These are phyloP conservation scores for Pontederia crassipes DNA, from an alignment of 176 grass and related monocot species.

Conservation along the genomic window DNA sequence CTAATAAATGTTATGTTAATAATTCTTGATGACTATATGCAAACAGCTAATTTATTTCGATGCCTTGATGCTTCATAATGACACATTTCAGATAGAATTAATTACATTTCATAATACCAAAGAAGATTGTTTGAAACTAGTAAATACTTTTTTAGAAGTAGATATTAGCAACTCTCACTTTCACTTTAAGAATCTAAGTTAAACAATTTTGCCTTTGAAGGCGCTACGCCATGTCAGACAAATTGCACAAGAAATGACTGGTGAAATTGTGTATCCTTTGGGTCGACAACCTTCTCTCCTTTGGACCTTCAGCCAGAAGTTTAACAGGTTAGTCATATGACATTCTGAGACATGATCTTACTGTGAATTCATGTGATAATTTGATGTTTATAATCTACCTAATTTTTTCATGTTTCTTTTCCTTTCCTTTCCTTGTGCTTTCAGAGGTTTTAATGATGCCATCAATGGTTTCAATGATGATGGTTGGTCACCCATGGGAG, in stretches of 20 bases:
- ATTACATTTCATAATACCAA: too few species aligned
- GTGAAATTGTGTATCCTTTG: constrained; percentile 65
- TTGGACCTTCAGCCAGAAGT: constrained; percentile 80
- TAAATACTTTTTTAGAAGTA: neutral
- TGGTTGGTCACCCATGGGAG: constrained; percentile 78
- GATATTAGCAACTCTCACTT: neutral
- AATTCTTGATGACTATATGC: too few species aligned
- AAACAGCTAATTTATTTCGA: too few species aligned
- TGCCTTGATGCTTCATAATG: too few species aligned
- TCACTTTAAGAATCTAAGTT: constrained; percentile 1
- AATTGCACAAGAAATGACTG: constrained; percentile 91
- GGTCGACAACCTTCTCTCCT: constrained; percentile 86
- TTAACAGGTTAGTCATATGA: constrained; percentile 54
- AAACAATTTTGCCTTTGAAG: constrained; percentile 41
- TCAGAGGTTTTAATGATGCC: constrained; percentile 93
- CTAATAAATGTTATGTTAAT: too few species aligned
- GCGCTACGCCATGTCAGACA: constrained; percentile 85
- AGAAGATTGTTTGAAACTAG: neutral
- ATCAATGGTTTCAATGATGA: constrained; percentile 98
- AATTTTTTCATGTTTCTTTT: neutral
- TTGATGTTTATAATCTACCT: neutral
- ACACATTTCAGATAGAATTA: too few species aligned
- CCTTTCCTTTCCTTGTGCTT: constrained; percentile 10
- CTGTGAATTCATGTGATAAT: neutral
- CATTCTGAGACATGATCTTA: neutral